phyloP scores from a whole-genome alignment of 306 rosid species.

The Casuarina equisetifolia region DNA sequence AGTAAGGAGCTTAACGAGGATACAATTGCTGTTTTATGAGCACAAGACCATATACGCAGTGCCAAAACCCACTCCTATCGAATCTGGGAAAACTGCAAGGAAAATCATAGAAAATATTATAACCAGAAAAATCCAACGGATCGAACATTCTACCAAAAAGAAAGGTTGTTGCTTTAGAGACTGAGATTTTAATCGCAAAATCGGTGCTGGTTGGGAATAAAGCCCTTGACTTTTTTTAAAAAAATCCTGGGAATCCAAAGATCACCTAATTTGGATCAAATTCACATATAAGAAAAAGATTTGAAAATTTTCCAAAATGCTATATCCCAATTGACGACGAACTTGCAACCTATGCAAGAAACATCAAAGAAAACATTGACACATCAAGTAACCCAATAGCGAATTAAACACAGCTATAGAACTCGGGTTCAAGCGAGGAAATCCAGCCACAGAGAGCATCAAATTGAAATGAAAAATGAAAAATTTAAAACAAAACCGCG shows the following conservation, averaged over 20 bases:
- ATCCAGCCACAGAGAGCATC: background rate
- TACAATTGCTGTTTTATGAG: slow-evolving; percentile 11
- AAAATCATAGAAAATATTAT: slow-evolving; percentile 9
- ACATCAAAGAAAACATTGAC: background rate
- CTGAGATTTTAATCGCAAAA: background rate
- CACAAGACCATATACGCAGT: slow-evolving; percentile 11
- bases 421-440: background rate
- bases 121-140: background rate
- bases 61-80: slow-evolving; percentile 1
- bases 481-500: background rate
- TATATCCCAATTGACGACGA: background rate
- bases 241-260: too few relatives aligned
- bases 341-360: background rate
- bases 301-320: background rate
- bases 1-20: background rate
- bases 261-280: background rate
- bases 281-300: background rate
- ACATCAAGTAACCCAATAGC: background rate
- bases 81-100: slow-evolving; percentile 11
- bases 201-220: background rate
- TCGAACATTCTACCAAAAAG: background rate
- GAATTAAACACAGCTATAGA: background rate
- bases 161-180: background rate
- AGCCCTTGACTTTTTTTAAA: background rate
- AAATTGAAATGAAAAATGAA: background rate